Percentiles rank a stretch among this genome's conserved stretches.
Evolutionary conservation across 345 rosid genomes (phyloP).

Genomic region (Lepidium sativum): DNA sequence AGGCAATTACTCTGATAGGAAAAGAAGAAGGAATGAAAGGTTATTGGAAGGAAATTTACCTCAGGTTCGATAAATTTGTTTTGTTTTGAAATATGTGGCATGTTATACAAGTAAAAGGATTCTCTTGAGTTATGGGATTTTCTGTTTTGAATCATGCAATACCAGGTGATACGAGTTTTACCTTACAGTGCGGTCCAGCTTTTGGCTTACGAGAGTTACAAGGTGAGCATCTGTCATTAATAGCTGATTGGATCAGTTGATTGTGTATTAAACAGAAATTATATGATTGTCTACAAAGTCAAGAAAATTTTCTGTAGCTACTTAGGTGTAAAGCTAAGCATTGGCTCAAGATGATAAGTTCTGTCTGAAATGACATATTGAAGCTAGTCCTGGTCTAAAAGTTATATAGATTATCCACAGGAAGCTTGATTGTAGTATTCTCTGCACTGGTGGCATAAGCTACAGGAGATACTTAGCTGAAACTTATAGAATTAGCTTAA

Average conservation of each 20-base stretch:
- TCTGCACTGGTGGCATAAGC: no score
- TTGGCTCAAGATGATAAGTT: not conserved
- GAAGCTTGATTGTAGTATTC: not conserved
- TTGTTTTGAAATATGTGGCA: not conserved
- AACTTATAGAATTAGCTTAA: not conserved
- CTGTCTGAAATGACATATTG: not conserved
- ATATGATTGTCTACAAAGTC: not conserved
- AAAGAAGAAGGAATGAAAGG: conserved; percentile 95
- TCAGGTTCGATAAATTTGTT: conserved; percentile 45
- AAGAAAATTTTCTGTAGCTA: not conserved
- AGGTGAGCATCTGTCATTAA: conserved; percentile 37
- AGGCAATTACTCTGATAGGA: conserved; percentile 74
- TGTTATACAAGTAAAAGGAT: not conserved
- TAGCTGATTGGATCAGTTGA: not conserved
- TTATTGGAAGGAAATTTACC: conserved; percentile 99
- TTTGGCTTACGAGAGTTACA: conserved; percentile 84
- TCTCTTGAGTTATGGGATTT: not conserved
- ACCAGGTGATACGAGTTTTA: conserved; percentile 76
- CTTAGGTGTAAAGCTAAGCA: not conserved
- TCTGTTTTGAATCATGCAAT: conserved; percentile 13
- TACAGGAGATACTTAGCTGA: no score
- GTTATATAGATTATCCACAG: not conserved
- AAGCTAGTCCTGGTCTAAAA: not conserved
- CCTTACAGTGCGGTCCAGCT: conserved; percentile 98
- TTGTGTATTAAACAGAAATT: not conserved